Evolutionary conservation across 768 basidiomycete genomes (phyloP).

Genomic region (Amylocystis lapponica): DNA sequence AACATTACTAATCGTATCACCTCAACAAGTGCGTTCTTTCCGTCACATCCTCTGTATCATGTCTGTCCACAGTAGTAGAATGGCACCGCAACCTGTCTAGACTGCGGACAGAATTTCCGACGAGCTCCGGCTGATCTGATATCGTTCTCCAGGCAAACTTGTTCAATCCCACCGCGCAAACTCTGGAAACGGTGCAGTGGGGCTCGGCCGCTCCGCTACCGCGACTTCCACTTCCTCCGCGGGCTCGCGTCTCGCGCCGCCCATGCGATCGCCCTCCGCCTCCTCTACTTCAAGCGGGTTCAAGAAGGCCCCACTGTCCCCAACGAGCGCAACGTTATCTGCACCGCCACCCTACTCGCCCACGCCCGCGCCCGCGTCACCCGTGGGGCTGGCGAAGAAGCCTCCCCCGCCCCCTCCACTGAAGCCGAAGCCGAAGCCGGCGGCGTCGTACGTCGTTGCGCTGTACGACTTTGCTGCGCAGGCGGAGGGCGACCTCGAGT

Average conservation of each 20-base stretch:
- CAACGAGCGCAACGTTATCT: conserved; percentile 19
- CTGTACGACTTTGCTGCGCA: conserved; percentile 94
- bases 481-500: conserved; percentile 90
- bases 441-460: conserved; percentile 79
- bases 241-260: conserved; percentile 16
- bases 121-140: no score
- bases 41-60: no score
- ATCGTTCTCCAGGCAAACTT: conserved; percentile 56
- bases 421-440: conserved; percentile 79
- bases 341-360: conserved; percentile 34
- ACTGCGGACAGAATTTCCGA: no score
- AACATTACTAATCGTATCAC: conserved; percentile 78
- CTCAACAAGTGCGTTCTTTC: conserved; percentile 79
- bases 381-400: conserved; percentile 52
- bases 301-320: conserved; percentile 38
- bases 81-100: no score
- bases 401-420: conserved; percentile 91
- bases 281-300: conserved; percentile 32
- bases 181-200: conserved; percentile 5
- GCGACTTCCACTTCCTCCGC: conserved; percentile 15
- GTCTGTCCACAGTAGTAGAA: no score
- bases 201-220: conserved; percentile 19
- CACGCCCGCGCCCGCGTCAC: conserved; percentile 19
- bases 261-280: conserved; percentile 27
- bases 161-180: conserved; percentile 50